Percentiles rank a stretch among this genome's conserved stretches.
These are phyloP conservation scores for Chalciporus piperatus DNA, from an alignment of 768 basidiomycete genomes.

Conservation along the genomic window DNA sequence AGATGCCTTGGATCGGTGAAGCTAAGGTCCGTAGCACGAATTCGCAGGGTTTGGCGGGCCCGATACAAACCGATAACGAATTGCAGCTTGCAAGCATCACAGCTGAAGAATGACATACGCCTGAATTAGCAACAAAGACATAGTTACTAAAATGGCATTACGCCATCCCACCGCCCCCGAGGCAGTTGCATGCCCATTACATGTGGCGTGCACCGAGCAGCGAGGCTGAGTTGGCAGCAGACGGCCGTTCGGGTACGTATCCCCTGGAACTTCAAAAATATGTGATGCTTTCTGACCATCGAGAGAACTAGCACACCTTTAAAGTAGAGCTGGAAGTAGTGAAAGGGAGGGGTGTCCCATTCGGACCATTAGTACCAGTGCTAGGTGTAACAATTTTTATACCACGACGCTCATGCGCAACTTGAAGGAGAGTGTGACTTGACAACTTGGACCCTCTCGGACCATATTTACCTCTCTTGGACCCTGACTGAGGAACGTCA, in stretches of 20 bases:
- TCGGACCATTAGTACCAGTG: background rate
- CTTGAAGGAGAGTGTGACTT: no score
- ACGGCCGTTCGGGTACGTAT: no score
- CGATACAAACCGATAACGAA: background rate
- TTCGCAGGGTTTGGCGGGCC: background rate
- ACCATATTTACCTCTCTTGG: no score
- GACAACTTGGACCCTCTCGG: no score
- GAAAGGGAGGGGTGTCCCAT: background rate
- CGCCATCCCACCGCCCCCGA: background rate
- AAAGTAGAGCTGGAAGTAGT: background rate
- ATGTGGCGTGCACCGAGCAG: background rate
- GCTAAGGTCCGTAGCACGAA: background rate
- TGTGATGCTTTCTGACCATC: background rate
- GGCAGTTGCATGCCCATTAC: background rate
- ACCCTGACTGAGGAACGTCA: no score
- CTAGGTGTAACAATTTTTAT: no score
- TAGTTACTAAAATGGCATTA: background rate
- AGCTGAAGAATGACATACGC: background rate
- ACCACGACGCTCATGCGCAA: no score
- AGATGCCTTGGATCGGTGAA: background rate
- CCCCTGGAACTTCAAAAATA: no score
- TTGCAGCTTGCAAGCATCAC: background rate
- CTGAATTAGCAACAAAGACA: slow-evolving; percentile 4
- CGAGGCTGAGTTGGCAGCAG: background rate
- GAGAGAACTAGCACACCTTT: background rate